Evolutionary conservation across 2,329 filamentous ascomycete genomes (phyloP).

Genomic region (Helicocarpus griseus): DNA sequence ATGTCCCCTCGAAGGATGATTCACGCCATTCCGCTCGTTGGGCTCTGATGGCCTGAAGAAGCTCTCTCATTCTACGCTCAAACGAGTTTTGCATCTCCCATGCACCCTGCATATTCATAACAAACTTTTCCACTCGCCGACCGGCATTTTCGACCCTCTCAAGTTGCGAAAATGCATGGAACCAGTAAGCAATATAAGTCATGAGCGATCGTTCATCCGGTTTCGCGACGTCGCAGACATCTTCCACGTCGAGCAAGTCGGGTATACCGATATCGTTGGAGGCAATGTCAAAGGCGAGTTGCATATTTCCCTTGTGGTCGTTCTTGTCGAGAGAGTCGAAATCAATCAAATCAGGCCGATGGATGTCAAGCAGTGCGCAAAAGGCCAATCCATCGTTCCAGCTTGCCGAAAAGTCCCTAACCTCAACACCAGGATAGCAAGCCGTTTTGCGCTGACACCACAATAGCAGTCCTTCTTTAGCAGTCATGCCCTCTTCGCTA

Average conservation of each 20-base stretch:
- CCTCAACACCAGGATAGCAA: constrained; percentile 94
- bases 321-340: constrained; percentile 89
- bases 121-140: constrained; percentile 92
- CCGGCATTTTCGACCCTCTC: constrained; percentile 97
- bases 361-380: constrained; percentile 91
- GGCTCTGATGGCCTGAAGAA: constrained; percentile 63
- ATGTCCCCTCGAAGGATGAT: constrained; percentile 81
- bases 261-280: constrained; percentile 95
- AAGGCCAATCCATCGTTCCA: constrained; percentile 98
- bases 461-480: constrained; percentile 85
- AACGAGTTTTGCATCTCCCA: constrained; percentile 99
- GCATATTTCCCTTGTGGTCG: constrained; percentile 95
- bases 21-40: constrained; percentile 70
- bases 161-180: constrained; percentile 98
- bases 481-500: constrained; percentile 94
- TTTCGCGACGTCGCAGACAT: constrained; percentile 92
- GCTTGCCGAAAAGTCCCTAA: constrained; percentile 86
- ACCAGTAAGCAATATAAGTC: constrained; percentile 99
- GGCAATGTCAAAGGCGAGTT: constrained; percentile 92
- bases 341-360: constrained; percentile 93
- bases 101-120: constrained; percentile 96
- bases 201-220: constrained; percentile 94
- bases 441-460: constrained; percentile 99
- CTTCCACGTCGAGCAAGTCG: constrained; percentile 89
- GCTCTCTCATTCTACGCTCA: constrained; percentile 77